Evolutionary conservation across 176 grass and related monocot genomes (phyloP), one percentile per base, ranked within the genome.

Genomic region (Carex littledalei): DNA sequence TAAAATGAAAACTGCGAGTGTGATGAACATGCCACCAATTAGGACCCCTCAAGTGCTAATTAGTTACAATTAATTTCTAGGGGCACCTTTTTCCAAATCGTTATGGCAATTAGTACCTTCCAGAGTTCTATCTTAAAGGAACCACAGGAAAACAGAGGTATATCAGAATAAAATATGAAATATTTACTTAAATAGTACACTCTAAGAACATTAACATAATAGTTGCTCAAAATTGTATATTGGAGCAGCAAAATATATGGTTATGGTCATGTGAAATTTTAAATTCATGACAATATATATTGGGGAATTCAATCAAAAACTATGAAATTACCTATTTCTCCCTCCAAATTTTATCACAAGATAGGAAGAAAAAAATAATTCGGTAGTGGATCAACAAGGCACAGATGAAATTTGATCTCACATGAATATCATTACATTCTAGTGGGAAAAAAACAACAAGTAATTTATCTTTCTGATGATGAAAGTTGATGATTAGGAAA

Each of bases 21-120:
- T 65, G 39, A 50, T 31, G 63, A 63, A 52, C 45, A 81, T 81
- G 78, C 57, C 53, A 81, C 16, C 56, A 81, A 15, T 66, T 68
- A n/a, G 81, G 59, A 71, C 17, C 14, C 29, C 34, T 2, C 8
- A 11, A 45, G 45, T 72, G 2, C 39, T 72, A 47, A 21, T 43
- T 72, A n/a, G 6, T 4, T 21, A 11, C n/a, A 50, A 52, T 24
- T 18, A 74, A 50, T 52, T 50, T 74, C 9, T 74, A 50, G 24
- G 68, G 47, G 37, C 3, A 6, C 2, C 8, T n/a, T n/a, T 72
- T 72, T 34, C 45, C 18, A 45, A 21, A 18, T 72, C 18, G 21
- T 8, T 4, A 21, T 8, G 4, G 8, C 39, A 20, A 45, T 41
- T 20, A 35, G 32, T 16, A 34, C 21, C 35, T 3, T 5, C 3